Conservation (phyloP, 2,329 filamentous ascomycete genomes). For the Coniochaeta ligniaria region DNA sequence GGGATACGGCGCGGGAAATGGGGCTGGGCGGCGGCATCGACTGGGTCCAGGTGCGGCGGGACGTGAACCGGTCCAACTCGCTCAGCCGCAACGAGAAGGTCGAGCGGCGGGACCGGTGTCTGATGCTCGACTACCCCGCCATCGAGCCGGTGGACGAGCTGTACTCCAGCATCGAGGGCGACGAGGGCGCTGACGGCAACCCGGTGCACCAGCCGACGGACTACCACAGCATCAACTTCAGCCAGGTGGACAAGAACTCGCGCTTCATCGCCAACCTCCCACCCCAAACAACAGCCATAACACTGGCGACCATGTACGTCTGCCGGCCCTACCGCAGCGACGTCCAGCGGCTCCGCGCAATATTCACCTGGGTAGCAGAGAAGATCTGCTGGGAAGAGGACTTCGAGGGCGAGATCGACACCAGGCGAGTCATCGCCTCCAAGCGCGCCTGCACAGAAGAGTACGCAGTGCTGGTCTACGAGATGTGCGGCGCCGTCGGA, state of each 20-base stretch:
- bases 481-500: conserved; percentile 90
- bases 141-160: conserved; percentile 87
- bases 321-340: conserved; percentile 93
- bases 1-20: conserved; percentile 61
- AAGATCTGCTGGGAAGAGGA: conserved; percentile 94
- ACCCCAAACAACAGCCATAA: conserved; percentile 71
- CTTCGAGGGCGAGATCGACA: conserved; percentile 77
- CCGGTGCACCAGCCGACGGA: conserved; percentile 78
- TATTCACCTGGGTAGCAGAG: conserved; percentile 97
- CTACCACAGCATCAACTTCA: conserved; percentile 72
- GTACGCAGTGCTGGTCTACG: conserved; percentile 77
- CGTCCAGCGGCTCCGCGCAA: conserved; percentile 84
- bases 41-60: conserved; percentile 95
- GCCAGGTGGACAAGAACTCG: conserved; percentile 90
- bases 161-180: conserved; percentile 76
- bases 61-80: conserved; percentile 92
- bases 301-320: conserved; percentile 82
- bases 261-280: conserved; percentile 82
- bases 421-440: conserved; percentile 73
- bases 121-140: conserved; percentile 88
- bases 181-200: conserved; percentile 79
- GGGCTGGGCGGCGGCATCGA: conserved; percentile 61
- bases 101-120: conserved; percentile 81
- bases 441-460: conserved; percentile 83
- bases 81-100: conserved; percentile 80